Evolutionary conservation across 2,329 filamentous ascomycete genomes (phyloP).

Genomic region (Aspergillus japonicus): DNA sequence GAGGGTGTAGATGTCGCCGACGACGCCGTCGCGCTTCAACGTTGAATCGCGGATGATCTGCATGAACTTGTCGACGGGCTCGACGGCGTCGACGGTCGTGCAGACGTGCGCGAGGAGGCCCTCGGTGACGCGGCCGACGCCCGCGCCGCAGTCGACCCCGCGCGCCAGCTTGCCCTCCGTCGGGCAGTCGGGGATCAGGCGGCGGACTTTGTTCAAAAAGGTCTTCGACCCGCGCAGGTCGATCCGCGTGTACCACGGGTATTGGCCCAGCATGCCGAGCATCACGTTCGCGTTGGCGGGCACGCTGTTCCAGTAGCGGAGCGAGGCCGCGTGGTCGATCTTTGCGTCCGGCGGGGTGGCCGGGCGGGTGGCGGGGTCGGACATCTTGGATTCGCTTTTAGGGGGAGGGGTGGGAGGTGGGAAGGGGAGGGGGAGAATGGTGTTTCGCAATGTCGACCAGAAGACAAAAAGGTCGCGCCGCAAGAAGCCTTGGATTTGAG

Average conservation of each 20-base stretch:
- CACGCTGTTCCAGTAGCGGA: conserved; percentile 38
- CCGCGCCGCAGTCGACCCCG: conserved; percentile 62
- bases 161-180: conserved; percentile 25
- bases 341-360: conserved; percentile 12
- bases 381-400: background rate
- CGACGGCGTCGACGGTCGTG: conserved; percentile 75
- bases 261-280: conserved; percentile 63
- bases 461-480: background rate
- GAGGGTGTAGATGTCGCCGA: conserved; percentile 67
- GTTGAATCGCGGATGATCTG: conserved; percentile 50
- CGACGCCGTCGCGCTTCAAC: conserved; percentile 44
- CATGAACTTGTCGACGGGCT: conserved; percentile 82
- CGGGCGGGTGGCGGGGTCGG: background rate
- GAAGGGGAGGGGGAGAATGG: no score
- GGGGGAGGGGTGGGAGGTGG: background rate
- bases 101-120: conserved; percentile 71
- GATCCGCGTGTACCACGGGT: conserved; percentile 63
- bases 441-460: no score
- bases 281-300: conserved; percentile 55
- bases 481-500: background rate
- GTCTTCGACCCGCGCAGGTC: conserved; percentile 68
- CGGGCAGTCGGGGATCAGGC: conserved; percentile 19
- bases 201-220: conserved; percentile 65
- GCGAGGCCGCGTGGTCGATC: conserved; percentile 37
- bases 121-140: conserved; percentile 80